Evolutionary conservation across 345 rosid species (phyloP).

Genomic region (Eucalyptus microcorys): DNA sequence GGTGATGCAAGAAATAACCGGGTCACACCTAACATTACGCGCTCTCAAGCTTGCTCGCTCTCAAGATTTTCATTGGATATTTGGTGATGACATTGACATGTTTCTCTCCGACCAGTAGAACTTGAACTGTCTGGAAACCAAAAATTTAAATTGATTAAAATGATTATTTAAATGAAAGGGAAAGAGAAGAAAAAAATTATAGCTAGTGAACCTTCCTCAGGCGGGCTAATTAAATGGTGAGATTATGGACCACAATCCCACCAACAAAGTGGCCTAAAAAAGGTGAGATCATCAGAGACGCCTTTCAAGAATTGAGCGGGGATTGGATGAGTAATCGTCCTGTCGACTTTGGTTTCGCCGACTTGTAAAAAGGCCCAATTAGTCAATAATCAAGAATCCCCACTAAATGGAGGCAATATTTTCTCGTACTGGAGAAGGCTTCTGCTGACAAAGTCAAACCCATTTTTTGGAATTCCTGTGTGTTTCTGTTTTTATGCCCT

Average conservation of each 20-base stretch:
- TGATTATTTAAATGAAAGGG: not conserved
- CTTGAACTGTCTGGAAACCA: not conserved
- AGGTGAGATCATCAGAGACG: not conserved
- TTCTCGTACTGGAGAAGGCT: not conserved
- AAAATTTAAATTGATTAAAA: not conserved
- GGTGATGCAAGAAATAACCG: not conserved
- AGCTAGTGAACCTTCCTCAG: not conserved
- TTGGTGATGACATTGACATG: not conserved
- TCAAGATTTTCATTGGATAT: not conserved
- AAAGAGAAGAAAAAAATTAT: not conserved
- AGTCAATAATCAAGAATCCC: not conserved
- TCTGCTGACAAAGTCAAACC: not conserved
- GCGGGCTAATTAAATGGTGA: not conserved
- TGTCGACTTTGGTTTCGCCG: not conserved
- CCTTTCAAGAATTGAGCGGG: not conserved
- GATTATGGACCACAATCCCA: not conserved
- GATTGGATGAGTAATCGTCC: not conserved
- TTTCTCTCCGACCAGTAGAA: not conserved
- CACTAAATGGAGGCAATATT: not conserved
- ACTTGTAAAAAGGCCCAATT: not conserved
- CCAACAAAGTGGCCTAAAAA: not conserved
- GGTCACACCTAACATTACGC: not conserved
- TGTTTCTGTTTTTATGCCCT: not conserved
- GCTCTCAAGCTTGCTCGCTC: too few relatives aligned
- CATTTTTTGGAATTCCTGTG: not conserved